Evolutionary conservation across 305 asterid genomes (phyloP).

Genomic region (Rubia occidens): DNA sequence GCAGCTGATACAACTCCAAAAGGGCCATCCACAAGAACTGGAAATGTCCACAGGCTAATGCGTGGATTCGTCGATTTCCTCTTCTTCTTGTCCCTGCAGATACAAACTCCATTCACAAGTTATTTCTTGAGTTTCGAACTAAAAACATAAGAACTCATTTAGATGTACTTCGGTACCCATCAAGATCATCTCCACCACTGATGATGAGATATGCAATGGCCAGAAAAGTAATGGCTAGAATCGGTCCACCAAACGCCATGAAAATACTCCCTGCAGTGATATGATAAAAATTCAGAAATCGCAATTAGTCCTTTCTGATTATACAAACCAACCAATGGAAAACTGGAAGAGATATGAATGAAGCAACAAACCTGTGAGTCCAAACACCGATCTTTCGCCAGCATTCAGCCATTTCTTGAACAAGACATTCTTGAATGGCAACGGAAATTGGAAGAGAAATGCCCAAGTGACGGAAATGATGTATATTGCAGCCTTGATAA

Average conservation of each 20-base stretch:
- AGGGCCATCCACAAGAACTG: constrained; percentile 69
- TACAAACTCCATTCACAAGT: not conserved
- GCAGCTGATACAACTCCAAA: constrained; percentile 88
- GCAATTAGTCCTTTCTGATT: no score
- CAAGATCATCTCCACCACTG: constrained; percentile 33
- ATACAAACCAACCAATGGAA: no score
- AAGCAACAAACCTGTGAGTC: constrained; percentile 32
- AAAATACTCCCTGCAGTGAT: constrained; percentile 42
- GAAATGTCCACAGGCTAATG: constrained; percentile 73
- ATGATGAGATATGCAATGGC: constrained; percentile 42
- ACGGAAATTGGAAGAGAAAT: constrained; percentile 51
- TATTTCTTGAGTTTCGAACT: not conserved
- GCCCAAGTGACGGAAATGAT: constrained; percentile 41
- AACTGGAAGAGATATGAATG: not conserved
- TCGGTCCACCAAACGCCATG: constrained; percentile 55
- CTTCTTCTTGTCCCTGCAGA: constrained; percentile 25
- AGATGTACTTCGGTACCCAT: constrained; percentile 22
- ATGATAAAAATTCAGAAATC: not conserved
- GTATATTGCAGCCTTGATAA: constrained; percentile 44
- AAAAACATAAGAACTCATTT: not conserved
- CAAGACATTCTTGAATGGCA: constrained; percentile 16
- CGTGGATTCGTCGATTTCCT: constrained; percentile 28
- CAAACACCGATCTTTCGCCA: constrained; percentile 33
- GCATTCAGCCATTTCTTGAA: constrained; percentile 17
- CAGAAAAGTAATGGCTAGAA: constrained; percentile 53